These are phyloP conservation scores for Nicotiana otophora DNA, from an alignment of 257 asterid species.

Conservation along the genomic window DNA sequence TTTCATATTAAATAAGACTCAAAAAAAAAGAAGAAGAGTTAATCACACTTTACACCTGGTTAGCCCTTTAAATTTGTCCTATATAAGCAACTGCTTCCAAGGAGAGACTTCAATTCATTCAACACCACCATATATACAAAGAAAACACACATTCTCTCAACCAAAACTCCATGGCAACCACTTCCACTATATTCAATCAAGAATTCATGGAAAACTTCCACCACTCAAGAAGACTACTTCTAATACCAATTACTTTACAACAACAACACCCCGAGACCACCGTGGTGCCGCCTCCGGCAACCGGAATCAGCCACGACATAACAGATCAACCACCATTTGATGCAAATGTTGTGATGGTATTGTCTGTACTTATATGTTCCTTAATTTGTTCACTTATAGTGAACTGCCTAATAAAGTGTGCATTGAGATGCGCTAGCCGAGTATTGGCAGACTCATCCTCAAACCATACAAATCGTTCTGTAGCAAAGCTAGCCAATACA, in stretches of 20 bases:
- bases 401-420: background rate
- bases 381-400: background rate
- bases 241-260: too few relatives aligned
- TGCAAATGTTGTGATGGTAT: background rate
- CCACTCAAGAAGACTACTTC: background rate
- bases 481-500: background rate
- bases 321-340: background rate
- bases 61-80: background rate
- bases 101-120: background rate
- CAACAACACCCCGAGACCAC: background rate
- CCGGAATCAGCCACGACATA: background rate
- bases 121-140: background rate
- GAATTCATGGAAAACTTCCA: background rate
- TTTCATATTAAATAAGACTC: background rate
- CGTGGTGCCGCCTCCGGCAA: background rate
- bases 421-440: background rate
- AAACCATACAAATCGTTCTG: background rate
- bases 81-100: background rate
- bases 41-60: background rate
- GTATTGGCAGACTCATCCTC: background rate
- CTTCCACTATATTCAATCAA: background rate
- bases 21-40: too few relatives aligned
- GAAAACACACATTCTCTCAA: background rate
- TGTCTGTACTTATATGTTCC: background rate
- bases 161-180: background rate